Conservation (phyloP, 2,329 filamentous ascomycete genomes). For the Neophaeococcomyces mojaviensis region DNA sequence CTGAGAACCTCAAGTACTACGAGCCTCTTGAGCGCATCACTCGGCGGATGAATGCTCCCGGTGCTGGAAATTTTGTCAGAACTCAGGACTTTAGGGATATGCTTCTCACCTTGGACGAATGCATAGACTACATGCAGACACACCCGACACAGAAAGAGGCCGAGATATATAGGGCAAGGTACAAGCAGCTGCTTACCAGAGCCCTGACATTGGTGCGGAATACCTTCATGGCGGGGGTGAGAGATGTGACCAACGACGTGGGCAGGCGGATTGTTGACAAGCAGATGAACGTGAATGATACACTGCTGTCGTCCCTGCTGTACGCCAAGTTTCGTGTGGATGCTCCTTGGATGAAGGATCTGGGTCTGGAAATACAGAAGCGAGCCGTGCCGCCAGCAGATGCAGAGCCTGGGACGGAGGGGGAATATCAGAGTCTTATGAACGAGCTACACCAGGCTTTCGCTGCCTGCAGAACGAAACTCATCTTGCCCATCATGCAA, state of each 20-base stretch:
- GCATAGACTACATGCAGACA: slow-evolving; percentile 82
- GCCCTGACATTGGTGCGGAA: slow-evolving; percentile 60
- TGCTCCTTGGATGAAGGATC: slow-evolving; percentile 57
- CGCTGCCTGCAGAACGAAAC: slow-evolving; percentile 48
- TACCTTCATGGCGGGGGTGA: slow-evolving; percentile 56
- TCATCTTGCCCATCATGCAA: slow-evolving; percentile 55
- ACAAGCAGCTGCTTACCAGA: slow-evolving; percentile 69
- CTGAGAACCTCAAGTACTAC: slow-evolving; percentile 89
- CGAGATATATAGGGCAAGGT: slow-evolving; percentile 78
- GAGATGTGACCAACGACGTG: slow-evolving; percentile 56
- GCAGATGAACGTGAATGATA: slow-evolving; percentile 55
- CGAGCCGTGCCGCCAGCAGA: slow-evolving; percentile 54
- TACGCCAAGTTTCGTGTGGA: slow-evolving; percentile 65
- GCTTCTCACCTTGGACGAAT: slow-evolving; percentile 77
- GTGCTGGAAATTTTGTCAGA: slow-evolving; percentile 76
- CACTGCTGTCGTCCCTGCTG: slow-evolving; percentile 61
- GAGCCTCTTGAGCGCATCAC: slow-evolving; percentile 87
- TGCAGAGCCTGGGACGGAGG: slow-evolving; percentile 50
- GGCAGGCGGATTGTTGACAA: slow-evolving; percentile 57
- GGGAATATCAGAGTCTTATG: slow-evolving; percentile 59
- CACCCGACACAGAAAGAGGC: slow-evolving; percentile 83
- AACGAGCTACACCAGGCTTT: slow-evolving; percentile 60
- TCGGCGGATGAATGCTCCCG: slow-evolving; percentile 81
- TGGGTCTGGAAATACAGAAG: slow-evolving; percentile 62
- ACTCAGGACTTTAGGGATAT: slow-evolving; percentile 81